Evolutionary conservation across 2,329 filamentous ascomycete species (phyloP).

Genomic region (Parastagonospora avenae): DNA sequence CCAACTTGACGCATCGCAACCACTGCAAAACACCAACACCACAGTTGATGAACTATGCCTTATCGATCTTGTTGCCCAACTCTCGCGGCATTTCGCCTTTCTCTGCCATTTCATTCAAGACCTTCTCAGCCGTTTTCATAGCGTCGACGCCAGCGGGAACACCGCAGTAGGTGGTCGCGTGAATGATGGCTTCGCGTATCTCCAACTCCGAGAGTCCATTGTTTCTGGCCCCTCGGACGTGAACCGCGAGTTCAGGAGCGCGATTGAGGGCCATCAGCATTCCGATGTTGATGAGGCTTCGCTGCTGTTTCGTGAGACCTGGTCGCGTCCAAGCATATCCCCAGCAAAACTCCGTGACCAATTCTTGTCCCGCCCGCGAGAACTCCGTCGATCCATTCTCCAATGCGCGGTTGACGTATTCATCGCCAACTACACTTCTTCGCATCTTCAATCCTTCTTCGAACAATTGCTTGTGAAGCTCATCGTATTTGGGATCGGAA

Average conservation of each 20-base stretch:
- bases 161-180: constrained; percentile 59
- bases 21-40: background rate
- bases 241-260: constrained; percentile 63
- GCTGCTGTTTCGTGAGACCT: constrained; percentile 65
- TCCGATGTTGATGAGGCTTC: constrained; percentile 67
- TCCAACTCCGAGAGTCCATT: constrained; percentile 67
- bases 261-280: constrained; percentile 69
- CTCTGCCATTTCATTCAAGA: constrained; percentile 58
- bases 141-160: constrained; percentile 61
- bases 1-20: background rate
- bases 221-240: constrained; percentile 66
- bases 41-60: constrained; percentile 19
- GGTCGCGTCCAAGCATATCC: constrained; percentile 68
- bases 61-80: constrained; percentile 36
- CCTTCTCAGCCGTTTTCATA: constrained; percentile 58
- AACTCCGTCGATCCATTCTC: constrained; percentile 64
- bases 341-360: constrained; percentile 69
- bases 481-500: constrained; percentile 48
- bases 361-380: constrained; percentile 64
- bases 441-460: constrained; percentile 66
- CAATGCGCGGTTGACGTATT: constrained; percentile 64
- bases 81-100: constrained; percentile 49
- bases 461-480: constrained; percentile 61
- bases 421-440: constrained; percentile 64
- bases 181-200: constrained; percentile 64